A percentile compares a stretch with the other conserved stretches of the same genome.
Conservation (phyloP, 441 rosid genomes). For the Jatropha multifida region DNA sequence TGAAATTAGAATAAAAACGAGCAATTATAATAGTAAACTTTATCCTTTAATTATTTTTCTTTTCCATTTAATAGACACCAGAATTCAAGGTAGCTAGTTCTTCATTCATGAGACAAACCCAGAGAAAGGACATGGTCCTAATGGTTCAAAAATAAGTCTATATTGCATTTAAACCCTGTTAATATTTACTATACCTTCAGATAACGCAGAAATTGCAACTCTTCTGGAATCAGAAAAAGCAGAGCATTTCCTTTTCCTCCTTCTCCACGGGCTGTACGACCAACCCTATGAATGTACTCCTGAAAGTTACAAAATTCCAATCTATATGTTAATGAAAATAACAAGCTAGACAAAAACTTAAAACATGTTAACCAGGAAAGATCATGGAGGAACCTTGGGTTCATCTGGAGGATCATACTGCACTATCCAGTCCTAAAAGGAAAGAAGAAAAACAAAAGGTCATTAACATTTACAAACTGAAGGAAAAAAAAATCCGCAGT, state of each 20-base stretch:
- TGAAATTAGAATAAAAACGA: neutral
- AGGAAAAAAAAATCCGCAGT: neutral
- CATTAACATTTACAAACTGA: constrained; percentile 3
- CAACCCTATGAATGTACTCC: constrained; percentile 98
- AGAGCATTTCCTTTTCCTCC: constrained; percentile 95
- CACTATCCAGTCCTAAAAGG: constrained; percentile 89
- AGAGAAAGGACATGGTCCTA: neutral
- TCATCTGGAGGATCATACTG: constrained; percentile 99
- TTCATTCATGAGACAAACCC: neutral
- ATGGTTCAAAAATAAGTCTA: neutral
- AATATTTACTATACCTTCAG: constrained; percentile 54
- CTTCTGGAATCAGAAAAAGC: constrained; percentile 92
- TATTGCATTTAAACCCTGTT: neutral
- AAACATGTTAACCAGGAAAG: constrained; percentile 10
- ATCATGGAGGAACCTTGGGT: constrained; percentile 60
- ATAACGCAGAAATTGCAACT: constrained; percentile 82
- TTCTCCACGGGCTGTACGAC: constrained; percentile 99
- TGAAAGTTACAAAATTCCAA: constrained; percentile 34
- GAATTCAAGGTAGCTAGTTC: neutral
- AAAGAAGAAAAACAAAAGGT: constrained; percentile 19
- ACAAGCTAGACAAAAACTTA: constrained; percentile 3
- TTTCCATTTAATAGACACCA: constrained; percentile 3
- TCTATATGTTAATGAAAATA: constrained; percentile 12
- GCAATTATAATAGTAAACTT: neutral
- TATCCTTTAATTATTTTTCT: neutral